phyloP scores from a whole-genome alignment of 768 basidiomycete genomes.

The Suillus alpinus region DNA sequence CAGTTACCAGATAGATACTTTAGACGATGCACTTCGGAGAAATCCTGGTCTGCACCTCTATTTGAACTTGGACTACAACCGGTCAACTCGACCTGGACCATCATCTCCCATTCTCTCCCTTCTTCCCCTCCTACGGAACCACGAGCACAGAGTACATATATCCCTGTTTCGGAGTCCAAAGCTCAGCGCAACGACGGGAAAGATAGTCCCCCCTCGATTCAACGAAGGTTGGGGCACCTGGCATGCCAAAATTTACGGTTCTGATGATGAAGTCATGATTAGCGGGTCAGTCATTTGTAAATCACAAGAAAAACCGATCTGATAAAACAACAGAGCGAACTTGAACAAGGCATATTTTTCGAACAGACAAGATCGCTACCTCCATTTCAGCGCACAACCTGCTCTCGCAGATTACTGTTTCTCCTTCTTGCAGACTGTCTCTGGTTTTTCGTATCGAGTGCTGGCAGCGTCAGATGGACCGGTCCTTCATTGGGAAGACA shows the following conservation, averaged over 20 bases:
- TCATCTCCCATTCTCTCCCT: conserved; percentile 67
- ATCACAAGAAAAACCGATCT: neutral
- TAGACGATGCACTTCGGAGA: conserved; percentile 55
- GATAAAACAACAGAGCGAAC: conserved; percentile 68
- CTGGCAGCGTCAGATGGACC: conserved; percentile 41
- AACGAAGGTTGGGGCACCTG: conserved; percentile 99
- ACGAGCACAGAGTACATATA: conserved; percentile 70
- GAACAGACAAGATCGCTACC: conserved; percentile 91
- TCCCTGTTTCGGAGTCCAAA: conserved; percentile 88
- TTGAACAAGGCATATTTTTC: conserved; percentile 92
- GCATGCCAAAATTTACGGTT: conserved; percentile 96
- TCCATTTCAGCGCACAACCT: conserved; percentile 64
- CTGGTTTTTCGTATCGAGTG: conserved; percentile 69
- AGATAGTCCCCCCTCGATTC: conserved; percentile 83
- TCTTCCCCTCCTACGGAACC: conserved; percentile 68
- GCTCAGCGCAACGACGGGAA: conserved; percentile 69
- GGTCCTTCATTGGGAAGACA: conserved; percentile 64
- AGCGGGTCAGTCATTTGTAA: conserved; percentile 68
- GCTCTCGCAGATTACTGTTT: conserved; percentile 79
- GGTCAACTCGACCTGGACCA: conserved; percentile 71
- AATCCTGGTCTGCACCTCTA: conserved; percentile 65
- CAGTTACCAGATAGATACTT: conserved; percentile 60
- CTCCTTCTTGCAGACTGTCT: conserved; percentile 67
- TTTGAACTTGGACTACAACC: conserved; percentile 78
- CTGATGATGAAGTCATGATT: conserved; percentile 88